Percentiles rank a stretch among this genome's conserved stretches.
Conservation (phyloP, 2,329 filamentous ascomycete genomes). For the Penicillium sp. region DNA sequence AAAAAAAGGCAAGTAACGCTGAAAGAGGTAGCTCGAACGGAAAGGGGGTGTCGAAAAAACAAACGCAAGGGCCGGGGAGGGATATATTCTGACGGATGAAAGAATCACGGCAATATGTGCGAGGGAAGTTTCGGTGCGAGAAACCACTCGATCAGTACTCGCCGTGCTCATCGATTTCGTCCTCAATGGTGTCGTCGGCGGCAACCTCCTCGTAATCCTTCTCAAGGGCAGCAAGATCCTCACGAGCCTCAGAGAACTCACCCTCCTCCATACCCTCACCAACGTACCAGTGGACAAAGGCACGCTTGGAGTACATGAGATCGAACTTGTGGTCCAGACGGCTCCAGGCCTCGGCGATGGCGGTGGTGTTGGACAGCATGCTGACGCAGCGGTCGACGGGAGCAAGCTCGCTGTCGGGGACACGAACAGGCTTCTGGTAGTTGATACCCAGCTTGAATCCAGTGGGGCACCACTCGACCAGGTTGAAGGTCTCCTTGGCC, state of each 20-base stretch:
- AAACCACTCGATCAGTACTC: constrained; percentile 33
- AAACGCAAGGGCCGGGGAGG: neutral
- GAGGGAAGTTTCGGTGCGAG: neutral
- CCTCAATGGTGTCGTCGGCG: constrained; percentile 56
- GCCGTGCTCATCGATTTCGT: constrained; percentile 57
- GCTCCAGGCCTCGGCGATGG: constrained; percentile 66
- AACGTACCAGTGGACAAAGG: constrained; percentile 74
- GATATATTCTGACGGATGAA: constrained; percentile 12
- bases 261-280: constrained; percentile 92
- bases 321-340: constrained; percentile 68
- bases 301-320: constrained; percentile 69
- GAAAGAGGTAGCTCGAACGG: constrained; percentile 9
- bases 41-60: constrained; percentile 6
- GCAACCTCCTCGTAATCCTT: constrained; percentile 87
- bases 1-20: constrained; percentile 9
- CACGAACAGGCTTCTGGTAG: constrained; percentile 59
- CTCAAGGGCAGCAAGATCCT: constrained; percentile 82
- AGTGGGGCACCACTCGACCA: constrained; percentile 70
- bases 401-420: constrained; percentile 56
- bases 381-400: constrained; percentile 57
- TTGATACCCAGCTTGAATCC: constrained; percentile 71
- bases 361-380: constrained; percentile 69
- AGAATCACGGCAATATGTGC: constrained; percentile 6
- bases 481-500: constrained; percentile 64
- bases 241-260: constrained; percentile 83